A percentile compares a stretch with the other conserved stretches of the same genome.
These are phyloP conservation scores for Madurella mycetomatis DNA, from an alignment of 2,329 filamentous ascomycete species.

Conservation along the genomic window DNA sequence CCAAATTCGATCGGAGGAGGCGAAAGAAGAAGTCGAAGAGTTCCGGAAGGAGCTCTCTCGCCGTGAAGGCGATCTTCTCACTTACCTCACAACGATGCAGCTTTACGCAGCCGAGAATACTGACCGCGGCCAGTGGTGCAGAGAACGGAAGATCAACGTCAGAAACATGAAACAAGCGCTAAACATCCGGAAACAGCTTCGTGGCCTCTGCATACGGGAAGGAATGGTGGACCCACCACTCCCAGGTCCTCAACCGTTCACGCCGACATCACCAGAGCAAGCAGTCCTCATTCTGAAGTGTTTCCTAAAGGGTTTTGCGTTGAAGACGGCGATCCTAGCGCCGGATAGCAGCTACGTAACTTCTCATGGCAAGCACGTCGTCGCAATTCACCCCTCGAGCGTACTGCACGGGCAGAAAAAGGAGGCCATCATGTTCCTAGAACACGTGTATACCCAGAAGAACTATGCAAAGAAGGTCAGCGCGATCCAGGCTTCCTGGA, in stretches of 20 bases:
- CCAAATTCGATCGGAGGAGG: conserved; percentile 55
- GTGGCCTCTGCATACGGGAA: conserved; percentile 50
- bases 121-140: conserved; percentile 55
- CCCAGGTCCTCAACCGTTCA: conserved; percentile 53
- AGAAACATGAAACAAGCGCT: conserved; percentile 60
- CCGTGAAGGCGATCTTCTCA: conserved; percentile 62
- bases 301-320: conserved; percentile 58
- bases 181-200: conserved; percentile 58
- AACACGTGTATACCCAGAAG: conserved; percentile 62
- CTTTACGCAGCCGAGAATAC: conserved; percentile 54
- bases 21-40: conserved; percentile 49
- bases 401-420: conserved; percentile 58
- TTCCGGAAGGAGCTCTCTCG: conserved; percentile 54
- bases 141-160: conserved; percentile 50
- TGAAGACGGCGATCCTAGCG: conserved; percentile 56
- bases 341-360: conserved; percentile 60
- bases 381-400: conserved; percentile 60
- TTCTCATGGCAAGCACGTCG: conserved; percentile 54
- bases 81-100: conserved; percentile 60
- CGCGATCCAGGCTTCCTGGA: conserved; percentile 56
- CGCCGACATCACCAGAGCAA: conserved; percentile 49
- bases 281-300: conserved; percentile 54
- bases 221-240: conserved; percentile 45
- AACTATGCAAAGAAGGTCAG: conserved; percentile 65
- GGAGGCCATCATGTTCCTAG: conserved; percentile 65